Evolutionary conservation across 345 rosid species (phyloP), one percentile per base, ranked within the genome.

Genomic region (Trapa bicornis): DNA sequence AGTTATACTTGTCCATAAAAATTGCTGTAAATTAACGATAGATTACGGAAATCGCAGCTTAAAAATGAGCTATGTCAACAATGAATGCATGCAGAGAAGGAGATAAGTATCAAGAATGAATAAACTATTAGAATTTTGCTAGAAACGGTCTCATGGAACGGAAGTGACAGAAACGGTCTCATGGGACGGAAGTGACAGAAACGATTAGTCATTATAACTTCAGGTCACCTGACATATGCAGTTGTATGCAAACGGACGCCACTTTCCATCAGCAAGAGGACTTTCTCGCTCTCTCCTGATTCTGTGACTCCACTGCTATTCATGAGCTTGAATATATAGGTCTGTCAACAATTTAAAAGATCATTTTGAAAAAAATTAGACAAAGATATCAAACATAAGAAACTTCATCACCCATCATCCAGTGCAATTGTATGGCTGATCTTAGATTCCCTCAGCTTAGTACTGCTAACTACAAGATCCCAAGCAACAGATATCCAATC

Each of bases 261-360:
- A 53, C 96, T 91, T 71, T 94, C 99, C 97, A 89, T 91, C 71
- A 95, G 76, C 72, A 95, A 71, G 69, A 89, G 74, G 71, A 91
- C 93, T 68, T 91, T 94, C 80, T 94, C 99, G 77, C 99, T 91
- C 77, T 95, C 99, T 2, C 99, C 97, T 11, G 99, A 95, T 72
- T 89, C 96, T 14, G 99, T 87, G 39, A 86, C 82, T 41, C 99
- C 99, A 41, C 99, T 91, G 71, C 99, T 95, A 69, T 91, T 95
- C 90, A 95, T 85, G 6, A 95, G 86, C 89, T 91, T 95, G 92
- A 95, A 91, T 64, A 87, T 83, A 73, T 89, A 95, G 9, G 96
- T 91, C 99, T 95, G 80, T 53, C 35, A 47, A 16, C 60, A 47
- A 62, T 32, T 41, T 62, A 41, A 61, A 66, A 1, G 47, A 64